Conservation (phyloP, 176 grass and related monocot species). For the Pharus latifolius region DNA sequence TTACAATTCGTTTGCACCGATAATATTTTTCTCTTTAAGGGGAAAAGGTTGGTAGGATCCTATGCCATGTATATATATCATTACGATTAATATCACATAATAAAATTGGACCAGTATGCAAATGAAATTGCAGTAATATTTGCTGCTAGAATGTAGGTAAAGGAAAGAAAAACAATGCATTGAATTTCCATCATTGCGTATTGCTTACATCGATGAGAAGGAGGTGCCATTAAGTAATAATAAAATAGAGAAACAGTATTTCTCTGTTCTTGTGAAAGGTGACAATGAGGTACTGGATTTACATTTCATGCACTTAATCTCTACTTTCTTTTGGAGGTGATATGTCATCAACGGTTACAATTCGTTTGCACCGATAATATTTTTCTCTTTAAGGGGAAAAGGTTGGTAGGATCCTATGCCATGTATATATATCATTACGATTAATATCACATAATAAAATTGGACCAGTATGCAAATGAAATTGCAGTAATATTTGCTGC, state of each 20-base stretch:
- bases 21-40: too few species aligned
- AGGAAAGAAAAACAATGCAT: too few species aligned
- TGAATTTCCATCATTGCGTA: conserved; percentile 50
- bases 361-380: neutral
- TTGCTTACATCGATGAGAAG: conserved; percentile 72
- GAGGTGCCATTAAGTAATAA: conserved; percentile 31
- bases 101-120: neutral
- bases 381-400: neutral
- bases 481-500: neutral
- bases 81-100: neutral
- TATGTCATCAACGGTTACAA: neutral
- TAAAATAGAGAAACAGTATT: conserved; percentile 53
- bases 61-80: neutral
- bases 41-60: neutral
- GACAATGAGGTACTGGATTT: conserved; percentile 58
- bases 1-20: neutral
- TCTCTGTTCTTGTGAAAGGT: conserved; percentile 80
- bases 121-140: neutral
- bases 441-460: conserved; percentile 5
- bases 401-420: neutral
- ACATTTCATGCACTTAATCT: conserved; percentile 10
- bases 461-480: neutral
- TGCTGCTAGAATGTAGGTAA: neutral
- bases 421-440: neutral
- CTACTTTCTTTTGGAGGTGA: neutral